Conservation (phyloP, 2,329 filamentous ascomycete genomes). For the Zelopaecilomyces penicillatus region DNA sequence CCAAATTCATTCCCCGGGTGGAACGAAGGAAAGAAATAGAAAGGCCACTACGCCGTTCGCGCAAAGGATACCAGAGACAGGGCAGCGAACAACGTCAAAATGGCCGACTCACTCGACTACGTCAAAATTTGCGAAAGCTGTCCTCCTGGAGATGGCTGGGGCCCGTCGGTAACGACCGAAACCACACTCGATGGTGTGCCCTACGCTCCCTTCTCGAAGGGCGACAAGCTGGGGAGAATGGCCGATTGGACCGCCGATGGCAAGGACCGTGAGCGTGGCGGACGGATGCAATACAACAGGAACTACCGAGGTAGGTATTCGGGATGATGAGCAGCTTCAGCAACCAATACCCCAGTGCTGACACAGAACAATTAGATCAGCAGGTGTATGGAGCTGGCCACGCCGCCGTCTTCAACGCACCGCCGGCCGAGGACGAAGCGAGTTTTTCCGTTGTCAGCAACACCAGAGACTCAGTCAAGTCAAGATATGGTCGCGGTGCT, state of each 20-base stretch:
- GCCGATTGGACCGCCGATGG: conserved; percentile 93
- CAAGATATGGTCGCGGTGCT: conserved; percentile 80
- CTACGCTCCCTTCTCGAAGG: conserved; percentile 96
- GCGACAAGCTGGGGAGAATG: conserved; percentile 98
- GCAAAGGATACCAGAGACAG: neutral
- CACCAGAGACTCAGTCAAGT: conserved; percentile 75
- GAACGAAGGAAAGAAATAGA: conserved; percentile 3
- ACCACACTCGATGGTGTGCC: conserved; percentile 91
- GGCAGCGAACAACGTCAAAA: conserved; percentile 17
- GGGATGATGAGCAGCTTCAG: neutral
- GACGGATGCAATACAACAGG: conserved; percentile 81
- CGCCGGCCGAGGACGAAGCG: conserved; percentile 89
- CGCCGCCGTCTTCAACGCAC: conserved; percentile 79
- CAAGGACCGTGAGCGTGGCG: conserved; percentile 73
- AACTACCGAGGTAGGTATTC: conserved; percentile 71
- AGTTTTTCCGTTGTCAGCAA: conserved; percentile 98
- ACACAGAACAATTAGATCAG: conserved; percentile 54
- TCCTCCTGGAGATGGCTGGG: conserved; percentile 76
- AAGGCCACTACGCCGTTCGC: conserved; percentile 1
- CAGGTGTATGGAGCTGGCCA: conserved; percentile 92
- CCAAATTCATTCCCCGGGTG: conserved; percentile 21
- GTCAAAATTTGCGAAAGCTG: conserved; percentile 62
- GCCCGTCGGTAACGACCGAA: conserved; percentile 71
- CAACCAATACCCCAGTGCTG: neutral
- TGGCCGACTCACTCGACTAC: conserved; percentile 48